Conservation (phyloP, 495 filamentous ascomycete genomes). For the Xeromyces bisporus region DNA sequence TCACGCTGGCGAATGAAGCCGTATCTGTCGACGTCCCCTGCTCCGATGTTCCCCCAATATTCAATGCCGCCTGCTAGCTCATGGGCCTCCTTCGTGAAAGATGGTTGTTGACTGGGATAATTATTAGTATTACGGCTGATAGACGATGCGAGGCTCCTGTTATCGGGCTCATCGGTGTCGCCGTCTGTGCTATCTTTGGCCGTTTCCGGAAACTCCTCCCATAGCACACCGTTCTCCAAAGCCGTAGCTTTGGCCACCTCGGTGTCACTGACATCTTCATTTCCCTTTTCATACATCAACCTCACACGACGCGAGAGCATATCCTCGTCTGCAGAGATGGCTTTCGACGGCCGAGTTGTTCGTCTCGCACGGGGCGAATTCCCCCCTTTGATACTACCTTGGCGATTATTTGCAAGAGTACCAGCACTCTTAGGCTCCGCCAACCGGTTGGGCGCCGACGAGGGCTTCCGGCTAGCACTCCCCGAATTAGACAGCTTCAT, state of each 20-base stretch:
- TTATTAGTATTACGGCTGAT: slow-evolving; percentile 2
- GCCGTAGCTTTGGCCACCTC: slow-evolving; percentile 28
- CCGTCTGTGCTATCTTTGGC: slow-evolving; percentile 27
- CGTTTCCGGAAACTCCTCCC: slow-evolving; percentile 36
- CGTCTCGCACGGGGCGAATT: slow-evolving; percentile 20
- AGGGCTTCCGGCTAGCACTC: slow-evolving; percentile 17
- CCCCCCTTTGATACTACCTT: slow-evolving; percentile 24
- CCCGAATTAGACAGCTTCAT: slow-evolving; percentile 43
- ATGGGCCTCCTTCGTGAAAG: slow-evolving; percentile 30
- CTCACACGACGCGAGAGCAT: slow-evolving; percentile 77
- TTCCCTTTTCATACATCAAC: slow-evolving; percentile 74
- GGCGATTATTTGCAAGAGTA: slow-evolving; percentile 16
- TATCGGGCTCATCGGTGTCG: slow-evolving; percentile 7
- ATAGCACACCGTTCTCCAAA: slow-evolving; percentile 38
- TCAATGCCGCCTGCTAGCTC: slow-evolving; percentile 76
- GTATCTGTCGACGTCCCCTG: slow-evolving; percentile 78
- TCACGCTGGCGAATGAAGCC: slow-evolving; percentile 63
- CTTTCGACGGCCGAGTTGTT: slow-evolving; percentile 17
- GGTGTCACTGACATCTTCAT: slow-evolving; percentile 35
- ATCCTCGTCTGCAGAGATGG: slow-evolving; percentile 59
- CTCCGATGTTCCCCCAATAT: slow-evolving; percentile 86
- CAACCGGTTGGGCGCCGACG: slow-evolving; percentile 1
- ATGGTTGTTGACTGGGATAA: too few relatives aligned
- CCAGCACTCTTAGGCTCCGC: slow-evolving; percentile 5
- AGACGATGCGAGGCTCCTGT: slow-evolving; percentile 7